Base-by-base conservation (phyloP, 495 filamentous ascomycete genomes). In the Letharia columbiana region DNA sequence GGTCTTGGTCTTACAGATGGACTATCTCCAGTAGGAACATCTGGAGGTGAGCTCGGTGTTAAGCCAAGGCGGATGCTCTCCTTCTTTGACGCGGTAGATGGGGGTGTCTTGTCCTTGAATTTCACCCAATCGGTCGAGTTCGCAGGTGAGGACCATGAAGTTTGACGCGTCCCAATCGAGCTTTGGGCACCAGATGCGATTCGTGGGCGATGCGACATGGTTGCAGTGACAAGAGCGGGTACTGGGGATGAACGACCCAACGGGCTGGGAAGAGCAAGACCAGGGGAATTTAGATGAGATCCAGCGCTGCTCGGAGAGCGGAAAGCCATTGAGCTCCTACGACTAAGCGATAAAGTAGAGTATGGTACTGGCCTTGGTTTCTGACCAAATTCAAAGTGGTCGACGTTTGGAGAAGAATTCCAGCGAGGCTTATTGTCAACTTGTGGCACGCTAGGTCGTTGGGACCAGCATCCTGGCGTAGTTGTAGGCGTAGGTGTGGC, bases 341-440 rank as follows among this genome's bases (percentile, higher is more conserved):
- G 79, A 71, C 87, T 83, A 17, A 86, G 82, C 66, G 82, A 84
- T 12, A 87, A 84, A 2, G 85, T 88, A 17, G 86, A 85, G 39
- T 84, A 75, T 40, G 80, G 79, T 6, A 87, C 75, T 6, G 89
- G 83, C 73, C 86, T 89, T 74, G 86, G 89, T 71, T 84, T 86
- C 73, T 90, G 86, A 33, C 88, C 86, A 20, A 85, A 83, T 41
- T 88, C 80, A 33, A 86, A 79, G 64, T 89, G 85, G 8, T 80
- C 81, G 59, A 87, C 84, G 71, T 91, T 94, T 17, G 84, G 85
- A 45, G 87, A 90, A 10, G 72, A 66, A 72, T 89, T 96, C 92
- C 92, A 97, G 62, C 87, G 83, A 18, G 92, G 92, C 49, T 88
- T 85, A 69, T 83, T 82, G 65, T 83, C 80, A 33, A 74, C 68